Evolutionary conservation across 768 basidiomycete species (phyloP), one percentile per base, ranked within the genome.

Genomic region (Lentinus brumalis): DNA sequence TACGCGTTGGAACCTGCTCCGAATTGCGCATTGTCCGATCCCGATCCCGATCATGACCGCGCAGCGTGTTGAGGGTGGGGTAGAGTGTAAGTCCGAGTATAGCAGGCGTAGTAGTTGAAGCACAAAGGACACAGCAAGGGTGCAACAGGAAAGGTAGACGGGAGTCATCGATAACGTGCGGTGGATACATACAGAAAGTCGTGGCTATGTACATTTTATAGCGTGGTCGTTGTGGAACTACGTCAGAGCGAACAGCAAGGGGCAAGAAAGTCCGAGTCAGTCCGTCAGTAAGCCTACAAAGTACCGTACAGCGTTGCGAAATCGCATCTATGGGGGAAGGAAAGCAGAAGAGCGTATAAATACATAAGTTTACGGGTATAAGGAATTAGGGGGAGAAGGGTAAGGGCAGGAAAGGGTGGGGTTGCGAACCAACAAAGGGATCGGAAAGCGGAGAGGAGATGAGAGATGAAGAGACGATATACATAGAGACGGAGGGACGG

Each of bases 291-390:
- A 39, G 32, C 50, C 50, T 52, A 52, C 50, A 52, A 31, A n/a
- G 50, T 52, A 52, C 50, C 31, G 46, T 47, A 49, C 38, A 52
- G 38, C 50, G 50, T 52, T 15, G 50, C 35, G 35, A 35, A 11
- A 35, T 49, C 50, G 50, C 29, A 50, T 29, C 49, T n/a, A 58
- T 44, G 49, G 49, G 50, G 53, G 53, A 40, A 58, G 57, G 60
- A 47, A 40, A 55, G 56, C 53, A 46, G 35, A 35, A 35, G 3
- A 35, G 35, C 35, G 49, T 63, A 63, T 63, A 63, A 63, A 63
- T 63, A 63, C 62, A 63, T 63, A 63, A 63, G n/a, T 35, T 56
- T 63, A 63, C 39, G 53, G 62, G 62, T 63, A 63, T 44, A 41
- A 50, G 32, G 9, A 31, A 39, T 38, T 29, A 45, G 30, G 39